Evolutionary conservation across 441 rosid genomes (phyloP).

Genomic region (Melianthus villosus): DNA sequence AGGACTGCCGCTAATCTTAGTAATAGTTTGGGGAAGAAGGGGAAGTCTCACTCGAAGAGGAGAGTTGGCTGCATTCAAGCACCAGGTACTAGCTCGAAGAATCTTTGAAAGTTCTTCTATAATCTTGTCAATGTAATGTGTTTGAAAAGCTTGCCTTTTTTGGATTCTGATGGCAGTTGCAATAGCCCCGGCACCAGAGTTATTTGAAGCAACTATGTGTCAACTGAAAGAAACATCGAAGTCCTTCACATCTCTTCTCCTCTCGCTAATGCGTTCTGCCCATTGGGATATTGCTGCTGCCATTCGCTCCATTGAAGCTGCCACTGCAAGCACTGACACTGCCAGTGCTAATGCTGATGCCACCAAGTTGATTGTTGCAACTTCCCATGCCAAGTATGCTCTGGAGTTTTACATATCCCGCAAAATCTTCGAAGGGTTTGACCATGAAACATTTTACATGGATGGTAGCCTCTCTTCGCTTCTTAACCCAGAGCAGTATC

Average conservation of each 20-base stretch:
- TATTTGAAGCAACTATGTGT: constrained; percentile 53
- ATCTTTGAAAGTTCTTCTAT: too few species aligned
- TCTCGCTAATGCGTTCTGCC: constrained; percentile 73
- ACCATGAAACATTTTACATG: constrained; percentile 89
- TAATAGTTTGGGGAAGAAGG: constrained; percentile 34
- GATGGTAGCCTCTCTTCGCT: constrained; percentile 84
- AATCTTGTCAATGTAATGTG: too few species aligned
- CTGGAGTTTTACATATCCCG: constrained; percentile 58
- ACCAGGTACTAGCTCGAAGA: constrained; percentile 18
- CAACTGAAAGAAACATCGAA: constrained; percentile 65
- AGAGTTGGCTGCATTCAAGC: constrained; percentile 50
- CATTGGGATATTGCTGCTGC: constrained; percentile 91
- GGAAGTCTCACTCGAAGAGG: constrained; percentile 42
- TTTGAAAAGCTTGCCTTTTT: neutral
- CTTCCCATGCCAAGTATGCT: constrained; percentile 70
- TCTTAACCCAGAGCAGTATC: constrained; percentile 68
- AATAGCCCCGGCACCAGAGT: constrained; percentile 51
- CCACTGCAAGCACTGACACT: constrained; percentile 28
- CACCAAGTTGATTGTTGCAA: constrained; percentile 29
- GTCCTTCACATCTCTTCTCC: constrained; percentile 60
- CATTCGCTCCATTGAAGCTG: constrained; percentile 82
- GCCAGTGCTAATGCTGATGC: constrained; percentile 11
- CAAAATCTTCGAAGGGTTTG: constrained; percentile 73
- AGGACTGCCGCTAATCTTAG: constrained; percentile 17
- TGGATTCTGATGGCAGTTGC: constrained; percentile 25